Conservation (phyloP, 208 protist species). For the Trypanosoma theileri region DNA sequence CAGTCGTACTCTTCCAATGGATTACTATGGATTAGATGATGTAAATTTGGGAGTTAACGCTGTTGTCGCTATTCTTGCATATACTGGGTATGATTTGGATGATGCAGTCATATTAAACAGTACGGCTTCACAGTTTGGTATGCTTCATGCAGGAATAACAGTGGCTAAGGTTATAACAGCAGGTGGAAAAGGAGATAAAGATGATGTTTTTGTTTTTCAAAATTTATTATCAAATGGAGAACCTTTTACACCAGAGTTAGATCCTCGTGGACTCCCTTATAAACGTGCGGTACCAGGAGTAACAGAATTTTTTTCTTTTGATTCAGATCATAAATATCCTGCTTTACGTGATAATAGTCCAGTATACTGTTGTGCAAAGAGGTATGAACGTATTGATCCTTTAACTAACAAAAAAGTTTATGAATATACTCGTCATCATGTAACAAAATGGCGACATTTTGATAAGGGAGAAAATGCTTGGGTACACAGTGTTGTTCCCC, state of each 20-base stretch:
- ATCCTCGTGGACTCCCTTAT: slow-evolving; percentile 69
- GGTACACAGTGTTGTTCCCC: slow-evolving; percentile 89
- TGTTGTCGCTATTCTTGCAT: slow-evolving; percentile 99
- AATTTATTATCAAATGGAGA: slow-evolving; percentile 74
- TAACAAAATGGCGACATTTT: slow-evolving; percentile 84
- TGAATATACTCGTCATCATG: slow-evolving; percentile 84
- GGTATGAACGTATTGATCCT: slow-evolving; percentile 66
- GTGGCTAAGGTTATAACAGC: slow-evolving; percentile 81
- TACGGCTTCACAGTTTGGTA: slow-evolving; percentile 96
- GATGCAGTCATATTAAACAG: slow-evolving; percentile 99
- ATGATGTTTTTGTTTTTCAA: slow-evolving; percentile 84
- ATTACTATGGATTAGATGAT: slow-evolving; percentile 95
- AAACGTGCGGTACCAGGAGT: slow-evolving; percentile 51
- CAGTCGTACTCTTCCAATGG: slow-evolving; percentile 89
- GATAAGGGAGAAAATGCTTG: slow-evolving; percentile 90
- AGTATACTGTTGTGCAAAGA: slow-evolving; percentile 86
- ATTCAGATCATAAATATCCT: slow-evolving; percentile 81
- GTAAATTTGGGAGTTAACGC: slow-evolving; percentile 98
- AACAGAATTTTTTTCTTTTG: slow-evolving; percentile 59
- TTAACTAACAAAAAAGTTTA: slow-evolving; percentile 76
- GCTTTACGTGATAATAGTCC: slow-evolving; percentile 58
- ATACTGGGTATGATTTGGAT: slow-evolving; percentile 99
- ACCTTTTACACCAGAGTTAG: slow-evolving; percentile 62
- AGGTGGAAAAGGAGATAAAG: slow-evolving; percentile 42
- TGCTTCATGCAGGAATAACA: slow-evolving; percentile 97